Evolutionary conservation across 805 yeast species (phyloP), one percentile per base, ranked within the genome.

Genomic region (Schizosaccharomyces japonicus): DNA sequence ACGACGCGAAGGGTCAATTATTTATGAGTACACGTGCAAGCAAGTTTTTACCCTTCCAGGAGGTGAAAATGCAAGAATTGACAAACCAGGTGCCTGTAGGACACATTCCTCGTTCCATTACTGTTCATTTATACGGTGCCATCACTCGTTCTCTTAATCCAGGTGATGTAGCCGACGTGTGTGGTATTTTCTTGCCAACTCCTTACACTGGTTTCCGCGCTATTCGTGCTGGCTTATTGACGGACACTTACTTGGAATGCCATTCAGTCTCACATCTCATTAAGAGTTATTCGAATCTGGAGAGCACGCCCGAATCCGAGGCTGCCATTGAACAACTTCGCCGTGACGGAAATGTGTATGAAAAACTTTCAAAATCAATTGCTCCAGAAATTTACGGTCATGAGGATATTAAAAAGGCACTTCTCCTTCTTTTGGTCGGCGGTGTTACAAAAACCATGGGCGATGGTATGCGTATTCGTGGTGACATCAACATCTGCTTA

Each of bases 321-420:
- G 65, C 59, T 7, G 70, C 72, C 52, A 75, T 90, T 48, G 63
- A 66, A 29, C 64, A 62, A 27, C 64, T 87, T 47, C 67, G 73
- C 44, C 54, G 62, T 1, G 67, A 70, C 34, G 93, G 90, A 25
- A 75, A 78, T 52, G 73, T 79, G 31, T 90, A 90, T 64, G 77
- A 78, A 48, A 70, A 78, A 52, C 66, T 90, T 50, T 81, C 98
- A 8, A 67, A 70, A 55, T 81, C 94, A 0, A 87, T 90, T 61
- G 98, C 99, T 0, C 99, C 99, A 0, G 98, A 90, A 65, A 90
- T 90, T 58, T 90, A 69, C 57, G 98, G 98, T 32, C 94, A 90
- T 59, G 66, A 73, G 34, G 98, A 90, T 61, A 84, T 90, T 50
- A 90, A 90, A 63, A 90, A 90, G 63, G 85, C 95, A 4, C 65